Base-by-base conservation (phyloP, 2,329 filamentous ascomycete genomes). In the Rhynchosporium agropyri region DNA sequence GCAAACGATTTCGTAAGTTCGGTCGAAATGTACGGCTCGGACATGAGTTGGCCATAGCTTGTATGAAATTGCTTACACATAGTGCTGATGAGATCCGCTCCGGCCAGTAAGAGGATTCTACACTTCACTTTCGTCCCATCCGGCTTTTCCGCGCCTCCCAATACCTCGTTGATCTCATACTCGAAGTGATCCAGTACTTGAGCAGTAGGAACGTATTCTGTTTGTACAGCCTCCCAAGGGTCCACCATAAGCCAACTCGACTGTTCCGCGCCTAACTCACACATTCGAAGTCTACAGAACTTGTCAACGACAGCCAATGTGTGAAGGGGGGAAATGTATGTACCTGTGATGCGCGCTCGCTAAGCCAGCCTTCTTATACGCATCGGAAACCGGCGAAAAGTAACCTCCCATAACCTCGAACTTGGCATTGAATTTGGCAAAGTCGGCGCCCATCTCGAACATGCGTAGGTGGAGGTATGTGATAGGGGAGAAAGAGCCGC, bases 181-280 rank as follows among this genome's bases (percentile, higher is more conserved):
- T 96, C 88, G 71, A 97, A 95, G 77, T 97, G 94, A 73, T 96
- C 92, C 55, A 97, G 81, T 46, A 97, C 93, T 70, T 89, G 85
- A 45, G 93, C 94, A 0, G 94, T 98, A 15, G 92, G 92, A 66
- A 92, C 88, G 74, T 97, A 98, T 68, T 90, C 83, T 72, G 88
- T 85, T 77, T 96, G 87, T 71, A 89, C 80, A n/a, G 91, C 90
- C 80, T 97, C 93, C 89, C 90, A 96, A 0, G 90, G 87, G 74
- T 96, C 92, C 51, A 95, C 90, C 86, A 92, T 64, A 64, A 96
- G 81, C 88, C 90, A 92, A 70, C 86, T 86, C 57, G 88, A 88
- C 58, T 90, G 88, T 69, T 89, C 83, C 26, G 92, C 88, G 7
- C 92, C 92, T 43, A 96, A 81, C 71, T 90, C 84, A 76, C 92